Evolutionary conservation across 2,329 filamentous ascomycete species (phyloP).

Genomic region (Zymoseptoria tritici): DNA sequence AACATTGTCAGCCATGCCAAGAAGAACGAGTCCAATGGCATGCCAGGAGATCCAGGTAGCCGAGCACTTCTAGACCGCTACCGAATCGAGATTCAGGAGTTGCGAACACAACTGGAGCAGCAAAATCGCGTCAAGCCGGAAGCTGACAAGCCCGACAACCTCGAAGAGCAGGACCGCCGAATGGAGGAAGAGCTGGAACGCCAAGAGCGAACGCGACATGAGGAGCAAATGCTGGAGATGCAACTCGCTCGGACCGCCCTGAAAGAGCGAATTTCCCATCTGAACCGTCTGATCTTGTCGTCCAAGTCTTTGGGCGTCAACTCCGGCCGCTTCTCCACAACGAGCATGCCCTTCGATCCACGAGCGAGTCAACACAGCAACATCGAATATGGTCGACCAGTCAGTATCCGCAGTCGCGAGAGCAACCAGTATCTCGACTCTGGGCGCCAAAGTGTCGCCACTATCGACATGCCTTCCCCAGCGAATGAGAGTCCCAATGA

Average conservation of each 20-base stretch:
- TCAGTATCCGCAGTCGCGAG: slow-evolving; percentile 26
- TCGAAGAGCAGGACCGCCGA: slow-evolving; percentile 59
- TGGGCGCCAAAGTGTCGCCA: slow-evolving; percentile 26
- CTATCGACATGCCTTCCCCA: slow-evolving; percentile 21
- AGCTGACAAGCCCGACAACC: slow-evolving; percentile 42
- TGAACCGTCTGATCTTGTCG: slow-evolving; percentile 89
- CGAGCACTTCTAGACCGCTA: slow-evolving; percentile 87
- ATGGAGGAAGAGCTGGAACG: slow-evolving; percentile 66
- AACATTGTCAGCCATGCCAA: slow-evolving; percentile 97
- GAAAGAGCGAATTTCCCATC: slow-evolving; percentile 94
- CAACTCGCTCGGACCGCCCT: slow-evolving; percentile 90
- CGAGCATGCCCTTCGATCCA: slow-evolving; percentile 35
- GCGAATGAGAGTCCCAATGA: slow-evolving; percentile 17
- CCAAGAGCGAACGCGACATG: slow-evolving; percentile 63
- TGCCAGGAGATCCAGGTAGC: slow-evolving; percentile 73
- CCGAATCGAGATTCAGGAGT: slow-evolving; percentile 79
- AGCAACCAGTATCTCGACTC: slow-evolving; percentile 11
- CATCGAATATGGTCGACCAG: slow-evolving; percentile 24
- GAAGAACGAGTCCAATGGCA: slow-evolving; percentile 74
- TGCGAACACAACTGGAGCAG: slow-evolving; percentile 72
- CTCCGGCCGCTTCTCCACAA: slow-evolving; percentile 54
- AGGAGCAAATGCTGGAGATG: slow-evolving; percentile 98
- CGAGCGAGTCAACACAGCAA: slow-evolving; percentile 32
- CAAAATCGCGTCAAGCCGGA: slow-evolving; percentile 58
- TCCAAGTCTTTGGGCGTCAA: slow-evolving; percentile 96